phyloP scores from a whole-genome alignment of 1,284 basidiomycete genomes.

The Moesziomyces antarcticus region DNA sequence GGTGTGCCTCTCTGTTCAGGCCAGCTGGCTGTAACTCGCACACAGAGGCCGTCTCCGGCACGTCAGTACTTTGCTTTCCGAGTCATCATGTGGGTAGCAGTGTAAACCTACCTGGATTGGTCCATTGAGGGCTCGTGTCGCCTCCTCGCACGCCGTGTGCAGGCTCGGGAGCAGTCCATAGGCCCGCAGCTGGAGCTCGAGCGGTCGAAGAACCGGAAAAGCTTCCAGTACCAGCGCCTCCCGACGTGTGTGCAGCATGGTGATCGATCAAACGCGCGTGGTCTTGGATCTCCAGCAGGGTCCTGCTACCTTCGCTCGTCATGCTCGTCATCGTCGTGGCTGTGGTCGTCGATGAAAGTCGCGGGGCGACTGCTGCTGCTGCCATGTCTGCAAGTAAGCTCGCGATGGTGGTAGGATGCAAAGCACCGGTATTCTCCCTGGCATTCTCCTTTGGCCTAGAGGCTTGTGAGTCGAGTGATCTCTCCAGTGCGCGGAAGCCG shows the following conservation, averaged over 20 bases:
- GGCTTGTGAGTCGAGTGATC: too few species aligned
- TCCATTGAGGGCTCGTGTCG: slow-evolving; percentile 2
- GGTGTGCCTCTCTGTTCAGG: slow-evolving; percentile 15
- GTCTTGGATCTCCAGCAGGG: slow-evolving; percentile 10
- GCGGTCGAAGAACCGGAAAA: neutral
- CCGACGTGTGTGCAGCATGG: slow-evolving; percentile 9
- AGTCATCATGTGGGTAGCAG: neutral
- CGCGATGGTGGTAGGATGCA: neutral
- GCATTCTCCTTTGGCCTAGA: too few species aligned
- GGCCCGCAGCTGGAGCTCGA: slow-evolving; percentile 8
- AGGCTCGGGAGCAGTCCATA: slow-evolving; percentile 11
- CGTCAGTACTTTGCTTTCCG: neutral
- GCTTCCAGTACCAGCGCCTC: neutral
- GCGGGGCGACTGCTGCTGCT: slow-evolving; percentile 2
- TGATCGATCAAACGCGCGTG: slow-evolving; percentile 15
- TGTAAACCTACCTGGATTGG: slow-evolving; percentile 11
- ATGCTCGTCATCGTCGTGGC: slow-evolving; percentile 2
- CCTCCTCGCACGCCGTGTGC: slow-evolving; percentile 10
- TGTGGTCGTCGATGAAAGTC: neutral
- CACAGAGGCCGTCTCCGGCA: neutral
- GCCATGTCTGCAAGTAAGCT: neutral
- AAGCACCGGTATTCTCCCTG: neutral
- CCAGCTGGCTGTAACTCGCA: slow-evolving; percentile 2
- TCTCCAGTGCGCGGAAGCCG: too few species aligned
- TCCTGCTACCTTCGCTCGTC: neutral